A percentile compares a stretch with the other conserved stretches of the same genome.
phyloP scores from a whole-genome alignment of 2,329 filamentous ascomycete species.

The Lasiodiplodia sp. region DNA sequence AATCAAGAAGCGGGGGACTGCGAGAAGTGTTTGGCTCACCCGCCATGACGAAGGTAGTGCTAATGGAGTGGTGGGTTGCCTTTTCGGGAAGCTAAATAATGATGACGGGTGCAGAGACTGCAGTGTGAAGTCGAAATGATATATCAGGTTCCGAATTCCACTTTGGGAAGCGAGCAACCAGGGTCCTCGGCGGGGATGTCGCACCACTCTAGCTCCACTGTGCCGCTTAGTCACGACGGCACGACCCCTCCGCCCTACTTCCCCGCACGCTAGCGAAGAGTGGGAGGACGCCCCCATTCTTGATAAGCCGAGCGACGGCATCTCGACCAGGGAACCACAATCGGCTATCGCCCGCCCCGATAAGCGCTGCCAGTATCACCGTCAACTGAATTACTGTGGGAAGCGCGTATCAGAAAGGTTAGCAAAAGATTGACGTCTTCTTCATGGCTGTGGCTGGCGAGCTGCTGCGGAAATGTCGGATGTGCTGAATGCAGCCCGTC shows the following conservation, averaged over 20 bases:
- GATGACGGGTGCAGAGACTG: not conserved
- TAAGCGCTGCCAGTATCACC: conserved; percentile 7
- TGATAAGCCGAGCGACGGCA: conserved; percentile 6
- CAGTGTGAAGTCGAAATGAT: not conserved
- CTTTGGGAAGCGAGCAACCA: not conserved
- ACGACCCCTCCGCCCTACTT: conserved; percentile 1
- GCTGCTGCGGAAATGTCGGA: not conserved
- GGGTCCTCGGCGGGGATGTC: not conserved
- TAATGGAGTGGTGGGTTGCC: not conserved
- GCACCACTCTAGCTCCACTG: conserved; percentile 4
- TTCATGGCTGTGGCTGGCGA: not conserved
- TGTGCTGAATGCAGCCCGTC: not conserved
- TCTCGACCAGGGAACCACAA: not conserved
- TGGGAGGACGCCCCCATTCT: conserved; percentile 18
- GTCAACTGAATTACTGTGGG: not conserved
- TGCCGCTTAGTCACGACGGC: conserved; percentile 2
- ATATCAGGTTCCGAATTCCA: conserved; percentile 10
- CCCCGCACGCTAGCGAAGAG: conserved; percentile 23
- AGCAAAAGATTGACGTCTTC: not conserved
- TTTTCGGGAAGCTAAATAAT: not conserved
- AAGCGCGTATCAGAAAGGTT: conserved; percentile 7
- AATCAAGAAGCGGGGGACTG: conserved; percentile 29
- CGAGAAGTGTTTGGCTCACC: conserved; percentile 19
- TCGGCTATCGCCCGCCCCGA: not conserved
- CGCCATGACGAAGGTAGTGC: conserved; percentile 3